Evolutionary conservation across 2,329 filamentous ascomycete species (phyloP), one percentile per base, ranked within the genome.

Genomic region (Monosporascus sp.): DNA sequence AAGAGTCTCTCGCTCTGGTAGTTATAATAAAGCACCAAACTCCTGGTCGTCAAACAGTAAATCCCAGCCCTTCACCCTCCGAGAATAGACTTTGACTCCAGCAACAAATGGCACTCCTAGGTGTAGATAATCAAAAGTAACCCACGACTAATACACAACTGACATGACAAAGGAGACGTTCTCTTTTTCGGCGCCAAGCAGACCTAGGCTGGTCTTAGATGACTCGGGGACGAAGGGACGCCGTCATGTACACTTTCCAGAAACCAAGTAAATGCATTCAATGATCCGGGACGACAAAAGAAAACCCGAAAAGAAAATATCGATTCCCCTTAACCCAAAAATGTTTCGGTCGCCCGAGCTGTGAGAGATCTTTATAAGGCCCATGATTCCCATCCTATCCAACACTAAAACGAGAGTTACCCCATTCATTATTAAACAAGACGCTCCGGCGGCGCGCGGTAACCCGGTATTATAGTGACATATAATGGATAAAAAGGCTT

Each of bases 271-370:
- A 34, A 57, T 26, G 43, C 52, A 52, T 51, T 49, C 47, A 27
- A 24, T 49, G 43, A 47, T 50, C 49, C 20, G 6, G n/a, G 50
- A 49, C 34, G 52, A 46, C 52, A 53, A 58, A 54, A 57, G 46
- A 41, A 34, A 50, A 55, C 34, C 50, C 54, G 52, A 59, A 55
- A 59, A 41, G 24, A 50, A 44, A 44, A 48, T 11, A 14, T 31
- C 9, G 27, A 5, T 34, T 34, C 11, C 54, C 59, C 52, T 56
- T 58, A 55, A 57, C 53, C 52, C 48, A 55, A 16, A 59, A 16
- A 57, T 54, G 51, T 55, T 50, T 63, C 64, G 62, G 62, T 66
- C 62, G 64, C 61, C 61, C 63, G 61, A 61, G 50, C 55, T 56
- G 61, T 64, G 59, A 52, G 53, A 64, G 61, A 61, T 61, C 54